Conservation (phyloP, 768 basidiomycete genomes). For the Boletus pseudopeckii region DNA sequence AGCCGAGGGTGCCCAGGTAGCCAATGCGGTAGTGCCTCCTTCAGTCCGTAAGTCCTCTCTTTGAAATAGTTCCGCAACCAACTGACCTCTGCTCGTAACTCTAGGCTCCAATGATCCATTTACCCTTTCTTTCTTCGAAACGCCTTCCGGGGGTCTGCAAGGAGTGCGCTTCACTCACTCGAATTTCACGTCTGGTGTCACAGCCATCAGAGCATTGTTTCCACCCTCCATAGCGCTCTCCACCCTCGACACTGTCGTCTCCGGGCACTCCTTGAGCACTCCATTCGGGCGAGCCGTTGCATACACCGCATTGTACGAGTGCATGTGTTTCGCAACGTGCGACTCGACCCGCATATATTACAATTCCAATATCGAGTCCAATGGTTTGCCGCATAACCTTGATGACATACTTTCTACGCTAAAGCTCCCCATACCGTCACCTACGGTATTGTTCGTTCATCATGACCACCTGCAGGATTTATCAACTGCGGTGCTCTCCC, state of each 20-base stretch:
- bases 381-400: slow-evolving; percentile 30
- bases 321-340: slow-evolving; percentile 67
- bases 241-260: slow-evolving; percentile 73
- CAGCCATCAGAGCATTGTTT: slow-evolving; percentile 70
- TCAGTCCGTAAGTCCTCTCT: slow-evolving; percentile 47
- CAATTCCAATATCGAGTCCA: slow-evolving; percentile 18
- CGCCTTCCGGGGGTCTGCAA: slow-evolving; percentile 48
- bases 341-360: slow-evolving; percentile 52
- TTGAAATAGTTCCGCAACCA: neutral
- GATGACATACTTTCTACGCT: slow-evolving; percentile 47
- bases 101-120: slow-evolving; percentile 52
- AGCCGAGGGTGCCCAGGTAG: slow-evolving; percentile 53
- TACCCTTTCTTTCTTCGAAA: slow-evolving; percentile 63
- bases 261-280: slow-evolving; percentile 66
- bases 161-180: slow-evolving; percentile 74
- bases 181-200: slow-evolving; percentile 87
- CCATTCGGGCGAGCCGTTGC: slow-evolving; percentile 78
- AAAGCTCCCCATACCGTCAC: slow-evolving; percentile 60
- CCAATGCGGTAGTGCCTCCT: slow-evolving; percentile 40
- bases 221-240: slow-evolving; percentile 68
- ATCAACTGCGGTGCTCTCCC: slow-evolving; percentile 48
- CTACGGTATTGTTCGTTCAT: slow-evolving; percentile 75
- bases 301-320: slow-evolving; percentile 75
- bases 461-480: slow-evolving; percentile 60
- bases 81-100: neutral